A percentile compares a stretch with the other conserved stretches of the same genome.
These are phyloP conservation scores for Psidium friedrichsthalianum DNA, from an alignment of 345 rosid genomes.

Conservation along the genomic window DNA sequence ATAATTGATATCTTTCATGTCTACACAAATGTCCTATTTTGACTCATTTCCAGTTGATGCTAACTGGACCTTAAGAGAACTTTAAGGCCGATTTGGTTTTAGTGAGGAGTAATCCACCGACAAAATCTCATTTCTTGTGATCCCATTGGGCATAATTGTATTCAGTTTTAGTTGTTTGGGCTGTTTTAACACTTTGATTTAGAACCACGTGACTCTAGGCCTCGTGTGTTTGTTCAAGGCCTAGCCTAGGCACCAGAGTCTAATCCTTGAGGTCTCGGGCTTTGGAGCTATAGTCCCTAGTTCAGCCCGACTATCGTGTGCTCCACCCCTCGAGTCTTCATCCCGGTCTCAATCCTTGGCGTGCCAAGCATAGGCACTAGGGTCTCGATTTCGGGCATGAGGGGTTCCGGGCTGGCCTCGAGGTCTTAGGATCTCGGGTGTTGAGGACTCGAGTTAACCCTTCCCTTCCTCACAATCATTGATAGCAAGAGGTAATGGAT, in stretches of 20 bases:
- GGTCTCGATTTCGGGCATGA: neutral
- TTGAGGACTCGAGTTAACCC: neutral
- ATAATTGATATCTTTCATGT: neutral
- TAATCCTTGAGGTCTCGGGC: neutral
- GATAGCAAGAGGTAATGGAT: neutral
- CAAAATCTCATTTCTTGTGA: neutral
- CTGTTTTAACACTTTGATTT: too few relatives aligned
- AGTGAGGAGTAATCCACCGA: too few relatives aligned
- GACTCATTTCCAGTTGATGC: neutral
- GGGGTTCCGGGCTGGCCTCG: accelerated
- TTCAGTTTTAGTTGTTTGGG: neutral
- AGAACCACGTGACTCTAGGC: neutral
- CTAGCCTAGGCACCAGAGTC: neutral
- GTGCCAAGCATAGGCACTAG: neutral
- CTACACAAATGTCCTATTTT: neutral
- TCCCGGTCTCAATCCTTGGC: accelerated
- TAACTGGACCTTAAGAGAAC: neutral
- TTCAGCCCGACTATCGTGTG: neutral
- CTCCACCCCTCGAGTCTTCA: accelerated
- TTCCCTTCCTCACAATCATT: neutral
- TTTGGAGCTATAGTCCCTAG: neutral
- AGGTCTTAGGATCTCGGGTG: neutral
- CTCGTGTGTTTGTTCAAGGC: neutral
- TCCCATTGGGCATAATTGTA: neutral
- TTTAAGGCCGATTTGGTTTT: too few relatives aligned